Base-by-base conservation (phyloP, 164 flowering plant genomes). In the Cinnamomum micranthum region DNA sequence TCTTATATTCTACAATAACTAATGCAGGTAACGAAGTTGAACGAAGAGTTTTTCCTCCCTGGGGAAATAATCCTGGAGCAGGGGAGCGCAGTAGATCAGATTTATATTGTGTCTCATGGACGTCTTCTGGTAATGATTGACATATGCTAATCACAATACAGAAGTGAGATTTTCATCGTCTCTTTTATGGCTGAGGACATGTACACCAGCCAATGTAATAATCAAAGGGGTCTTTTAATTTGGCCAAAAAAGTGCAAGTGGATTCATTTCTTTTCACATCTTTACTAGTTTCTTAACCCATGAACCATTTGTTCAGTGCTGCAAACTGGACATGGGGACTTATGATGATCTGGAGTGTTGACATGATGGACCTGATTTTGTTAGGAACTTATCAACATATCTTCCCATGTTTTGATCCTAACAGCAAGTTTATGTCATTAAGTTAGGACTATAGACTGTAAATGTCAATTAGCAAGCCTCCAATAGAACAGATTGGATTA, bases 41-140 rank as follows among this genome's bases (percentile, higher is more conserved):
- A 74, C 24, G 79, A 80, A 66, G 82, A 80, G 22, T 80, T 80
- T 70, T 76, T 76, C 23, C 79, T 80, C 35, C 82, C 82, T 10
- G 82, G 82, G 50, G 82, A 80, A 76, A 72, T 76, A 51, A 74
- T 80, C 20, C 73, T 80, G 24, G 82, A 80, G 28, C 82, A 80
- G 22, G 79, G 82, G 28, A 70, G 76, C 66, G 77, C 77, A 19
- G 82, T 76, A 23, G 82, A 80, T 73, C 82, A 80, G 64, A 50
- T 80, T 27, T 80, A 80, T 50, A 70, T 76, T 64, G 78, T 80
- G n/a, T 73, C 77, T 69, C 70, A 76, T 65, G 82, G 82, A 27
- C 59, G 62, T 14, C 70, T 80, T 14, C 70, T 80, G 82, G 82
- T 80, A 76, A 76, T 31, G 6, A 25, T 33, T 23, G 41, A 4